Evolutionary conservation across 2,329 filamentous ascomycete species (phyloP).

Genomic region (Claviceps arundinis): DNA sequence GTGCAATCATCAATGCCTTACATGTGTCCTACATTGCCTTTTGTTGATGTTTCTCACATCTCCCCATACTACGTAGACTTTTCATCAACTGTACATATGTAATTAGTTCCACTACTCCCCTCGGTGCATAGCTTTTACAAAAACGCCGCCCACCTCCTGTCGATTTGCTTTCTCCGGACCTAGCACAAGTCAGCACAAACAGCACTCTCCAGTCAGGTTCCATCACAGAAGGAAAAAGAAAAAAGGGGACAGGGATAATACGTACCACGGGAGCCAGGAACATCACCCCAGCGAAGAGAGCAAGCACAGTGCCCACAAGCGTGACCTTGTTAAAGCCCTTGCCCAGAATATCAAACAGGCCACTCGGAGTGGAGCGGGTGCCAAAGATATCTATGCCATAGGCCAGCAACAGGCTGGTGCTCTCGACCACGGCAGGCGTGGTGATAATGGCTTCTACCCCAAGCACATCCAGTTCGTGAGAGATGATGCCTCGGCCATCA

Average conservation of each 20-base stretch:
- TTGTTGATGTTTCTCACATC: too few species aligned
- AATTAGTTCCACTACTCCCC: too few species aligned
- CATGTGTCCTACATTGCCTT: too few species aligned
- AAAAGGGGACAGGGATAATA: conserved; percentile 22
- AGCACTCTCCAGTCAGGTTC: background rate
- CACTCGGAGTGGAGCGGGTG: conserved; percentile 73
- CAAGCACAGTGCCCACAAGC: conserved; percentile 70
- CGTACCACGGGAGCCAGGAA: conserved; percentile 72
- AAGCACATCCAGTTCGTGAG: conserved; percentile 69
- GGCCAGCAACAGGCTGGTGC: conserved; percentile 78
- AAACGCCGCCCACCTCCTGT: conserved; percentile 43
- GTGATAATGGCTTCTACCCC: conserved; percentile 64
- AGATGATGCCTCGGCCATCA: conserved; percentile 67
- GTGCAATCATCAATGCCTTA: too few species aligned
- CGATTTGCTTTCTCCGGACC: conserved; percentile 55
- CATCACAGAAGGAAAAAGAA: background rate
- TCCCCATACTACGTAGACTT: too few species aligned
- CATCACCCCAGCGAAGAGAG: conserved; percentile 61
- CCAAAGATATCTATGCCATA: conserved; percentile 84
- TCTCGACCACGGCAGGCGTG: conserved; percentile 71
- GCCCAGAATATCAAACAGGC: conserved; percentile 81
- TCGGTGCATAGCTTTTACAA: conserved; percentile 11
- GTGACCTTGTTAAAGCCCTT: conserved; percentile 88
- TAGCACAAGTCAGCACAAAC: conserved; percentile 20
- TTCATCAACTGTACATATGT: too few species aligned